Conservation (phyloP, 2,329 filamentous ascomycete species). For the Colletotrichum destructivum region DNA sequence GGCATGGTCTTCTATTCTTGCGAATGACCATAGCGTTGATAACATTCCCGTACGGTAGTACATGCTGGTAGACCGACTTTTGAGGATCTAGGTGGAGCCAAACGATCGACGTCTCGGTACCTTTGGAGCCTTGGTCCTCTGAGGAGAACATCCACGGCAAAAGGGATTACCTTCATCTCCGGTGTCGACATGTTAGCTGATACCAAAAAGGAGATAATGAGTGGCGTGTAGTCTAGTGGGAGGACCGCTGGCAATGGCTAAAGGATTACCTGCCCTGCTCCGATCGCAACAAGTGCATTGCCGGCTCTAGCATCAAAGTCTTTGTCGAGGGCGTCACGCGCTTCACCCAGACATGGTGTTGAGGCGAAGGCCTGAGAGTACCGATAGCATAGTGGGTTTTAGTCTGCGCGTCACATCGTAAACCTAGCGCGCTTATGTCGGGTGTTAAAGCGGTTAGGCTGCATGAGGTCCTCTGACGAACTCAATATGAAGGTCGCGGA, state of each 20-base stretch:
- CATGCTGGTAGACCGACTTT: no score
- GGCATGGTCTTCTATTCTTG: no score
- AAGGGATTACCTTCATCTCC: no score
- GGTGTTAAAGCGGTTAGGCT: not conserved
- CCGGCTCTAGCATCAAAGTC: not conserved
- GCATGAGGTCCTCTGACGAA: not conserved
- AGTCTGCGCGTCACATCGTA: not conserved
- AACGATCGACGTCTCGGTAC: no score
- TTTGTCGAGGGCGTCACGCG: not conserved
- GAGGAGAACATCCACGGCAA: no score
- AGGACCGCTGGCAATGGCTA: no score
- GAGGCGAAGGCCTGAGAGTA: not conserved
- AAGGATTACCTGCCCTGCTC: not conserved
- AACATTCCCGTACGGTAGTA: no score
- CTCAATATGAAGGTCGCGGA: not conserved
- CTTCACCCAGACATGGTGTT: not conserved
- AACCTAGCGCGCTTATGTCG: not conserved
- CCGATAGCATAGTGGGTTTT: not conserved
- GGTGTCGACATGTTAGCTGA: no score
- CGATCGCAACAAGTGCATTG: not conserved
- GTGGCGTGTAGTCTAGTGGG: not conserved
- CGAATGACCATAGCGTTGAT: no score
- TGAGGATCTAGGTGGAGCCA: no score
- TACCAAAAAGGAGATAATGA: not conserved
- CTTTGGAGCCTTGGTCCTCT: no score